A percentile compares a stretch with the other conserved stretches of the same genome.
These are phyloP conservation scores for Euphrasia arctica DNA, from an alignment of 305 asterid genomes.

Conservation along the genomic window DNA sequence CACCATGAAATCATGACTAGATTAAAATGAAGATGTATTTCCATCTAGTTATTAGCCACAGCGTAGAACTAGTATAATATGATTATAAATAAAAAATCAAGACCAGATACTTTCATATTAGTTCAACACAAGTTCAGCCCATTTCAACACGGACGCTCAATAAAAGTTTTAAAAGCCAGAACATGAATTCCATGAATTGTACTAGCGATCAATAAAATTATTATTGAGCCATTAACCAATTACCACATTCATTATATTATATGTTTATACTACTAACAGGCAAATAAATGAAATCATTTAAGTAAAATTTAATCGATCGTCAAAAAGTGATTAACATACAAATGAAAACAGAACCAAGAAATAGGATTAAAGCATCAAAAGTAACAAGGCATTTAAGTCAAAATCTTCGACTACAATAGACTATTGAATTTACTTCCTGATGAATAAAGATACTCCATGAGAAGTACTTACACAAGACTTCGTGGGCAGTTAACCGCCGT, in stretches of 20 bases:
- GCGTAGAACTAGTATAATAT: no score
- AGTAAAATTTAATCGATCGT: not conserved
- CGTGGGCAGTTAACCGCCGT: constrained; percentile 65
- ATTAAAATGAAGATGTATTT: no score
- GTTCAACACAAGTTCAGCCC: not conserved
- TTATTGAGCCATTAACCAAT: not conserved
- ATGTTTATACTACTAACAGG: not conserved
- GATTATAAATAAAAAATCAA: no score
- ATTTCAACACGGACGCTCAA: not conserved
- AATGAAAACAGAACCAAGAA: no score
- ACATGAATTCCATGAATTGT: no score
- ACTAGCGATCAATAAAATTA: not conserved
- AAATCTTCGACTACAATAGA: not conserved
- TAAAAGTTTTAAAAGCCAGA: no score
- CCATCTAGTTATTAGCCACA: no score
- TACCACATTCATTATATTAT: not conserved
- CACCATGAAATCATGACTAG: no score
- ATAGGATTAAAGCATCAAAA: no score
- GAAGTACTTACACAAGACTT: constrained; percentile 60
- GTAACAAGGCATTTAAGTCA: no score
- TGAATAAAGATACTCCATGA: not conserved
- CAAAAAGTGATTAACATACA: not conserved
- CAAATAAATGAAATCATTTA: not conserved
- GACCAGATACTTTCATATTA: not conserved
- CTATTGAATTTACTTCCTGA: no score